Evolutionary conservation across 2,329 filamentous ascomycete genomes (phyloP).

Genomic region (Fusarium torulosum): DNA sequence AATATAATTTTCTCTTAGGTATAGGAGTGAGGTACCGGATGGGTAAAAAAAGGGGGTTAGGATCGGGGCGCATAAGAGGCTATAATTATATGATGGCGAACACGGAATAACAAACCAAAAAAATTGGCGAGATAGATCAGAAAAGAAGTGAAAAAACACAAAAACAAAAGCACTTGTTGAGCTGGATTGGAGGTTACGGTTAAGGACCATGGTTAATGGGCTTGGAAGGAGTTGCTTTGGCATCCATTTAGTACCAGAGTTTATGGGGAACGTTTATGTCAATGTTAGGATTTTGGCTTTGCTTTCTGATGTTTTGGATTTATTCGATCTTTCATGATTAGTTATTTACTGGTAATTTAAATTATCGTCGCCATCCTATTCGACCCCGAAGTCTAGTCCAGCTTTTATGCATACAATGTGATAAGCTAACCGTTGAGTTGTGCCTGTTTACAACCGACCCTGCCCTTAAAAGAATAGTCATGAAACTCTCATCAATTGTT

Average conservation of each 20-base stretch:
- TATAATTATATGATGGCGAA: constrained; percentile 29
- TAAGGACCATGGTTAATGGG: constrained; percentile 17
- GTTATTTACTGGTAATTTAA: neutral
- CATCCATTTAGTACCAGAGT: constrained; percentile 10
- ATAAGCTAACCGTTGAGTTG: neutral
- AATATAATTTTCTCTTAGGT: constrained; percentile 5
- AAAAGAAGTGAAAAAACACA: constrained; percentile 3
- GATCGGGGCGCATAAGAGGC: constrained; percentile 22
- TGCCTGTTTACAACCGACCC: neutral
- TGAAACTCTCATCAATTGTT: neutral
- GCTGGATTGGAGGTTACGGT: neutral
- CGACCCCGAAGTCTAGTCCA: neutral
- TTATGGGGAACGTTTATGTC: constrained; percentile 7
- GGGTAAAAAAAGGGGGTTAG: constrained; percentile 19
- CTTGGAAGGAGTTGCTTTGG: constrained; percentile 25
- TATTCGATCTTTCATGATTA: neutral
- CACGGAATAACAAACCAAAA: constrained; percentile 23
- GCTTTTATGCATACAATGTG: neutral
- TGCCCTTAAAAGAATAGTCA: neutral
- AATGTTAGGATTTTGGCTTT: neutral
- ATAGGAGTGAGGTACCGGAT: constrained; percentile 5
- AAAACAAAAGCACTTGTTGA: constrained; percentile 8
- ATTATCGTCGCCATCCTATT: neutral
- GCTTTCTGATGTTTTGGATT: neutral
- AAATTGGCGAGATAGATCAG: constrained; percentile 1